Conservation (phyloP, 2,329 filamentous ascomycete species). For the Leptographium galeiforme region DNA sequence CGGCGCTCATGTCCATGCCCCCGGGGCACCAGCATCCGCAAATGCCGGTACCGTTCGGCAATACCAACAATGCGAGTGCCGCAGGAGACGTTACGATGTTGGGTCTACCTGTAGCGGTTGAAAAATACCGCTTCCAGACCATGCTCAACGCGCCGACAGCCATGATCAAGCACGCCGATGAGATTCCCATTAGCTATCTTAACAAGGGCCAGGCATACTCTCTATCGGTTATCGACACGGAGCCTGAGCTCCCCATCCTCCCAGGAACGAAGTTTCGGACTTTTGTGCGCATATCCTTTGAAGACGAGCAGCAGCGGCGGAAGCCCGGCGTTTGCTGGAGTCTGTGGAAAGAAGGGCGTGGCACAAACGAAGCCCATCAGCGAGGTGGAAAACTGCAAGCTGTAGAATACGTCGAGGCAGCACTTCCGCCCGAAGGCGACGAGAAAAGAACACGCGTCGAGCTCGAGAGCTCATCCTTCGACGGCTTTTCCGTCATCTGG, state of each 20-base stretch:
- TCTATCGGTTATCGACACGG: slow-evolving; percentile 69
- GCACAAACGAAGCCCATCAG: slow-evolving; percentile 91
- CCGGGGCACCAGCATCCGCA: slow-evolving; percentile 4
- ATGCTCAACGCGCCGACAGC: slow-evolving; percentile 89
- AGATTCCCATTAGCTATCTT: slow-evolving; percentile 93
- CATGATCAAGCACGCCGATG: slow-evolving; percentile 81
- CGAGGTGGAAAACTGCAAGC: slow-evolving; percentile 84
- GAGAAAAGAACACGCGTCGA: slow-evolving; percentile 57
- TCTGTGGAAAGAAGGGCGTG: slow-evolving; percentile 87
- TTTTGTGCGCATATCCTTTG: slow-evolving; percentile 88
- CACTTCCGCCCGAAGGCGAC: slow-evolving; percentile 45
- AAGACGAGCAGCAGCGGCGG: slow-evolving; percentile 84
- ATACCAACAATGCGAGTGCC: background rate
- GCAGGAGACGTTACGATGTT: slow-evolving; percentile 24
- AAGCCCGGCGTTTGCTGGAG: slow-evolving; percentile 61
- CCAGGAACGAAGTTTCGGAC: slow-evolving; percentile 68
- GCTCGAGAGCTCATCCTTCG: slow-evolving; percentile 69
- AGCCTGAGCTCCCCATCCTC: slow-evolving; percentile 41
- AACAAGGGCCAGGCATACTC: slow-evolving; percentile 97
- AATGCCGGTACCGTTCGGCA: slow-evolving; percentile 1
- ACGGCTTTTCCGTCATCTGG: slow-evolving; percentile 89
- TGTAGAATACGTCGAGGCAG: slow-evolving; percentile 75
- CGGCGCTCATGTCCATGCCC: slow-evolving; percentile 2
- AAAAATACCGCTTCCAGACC: slow-evolving; percentile 79
- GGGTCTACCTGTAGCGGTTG: slow-evolving; percentile 38